Evolutionary conservation across 2,329 filamentous ascomycete species (phyloP).

Genomic region (Albophoma yamanashiensis): DNA sequence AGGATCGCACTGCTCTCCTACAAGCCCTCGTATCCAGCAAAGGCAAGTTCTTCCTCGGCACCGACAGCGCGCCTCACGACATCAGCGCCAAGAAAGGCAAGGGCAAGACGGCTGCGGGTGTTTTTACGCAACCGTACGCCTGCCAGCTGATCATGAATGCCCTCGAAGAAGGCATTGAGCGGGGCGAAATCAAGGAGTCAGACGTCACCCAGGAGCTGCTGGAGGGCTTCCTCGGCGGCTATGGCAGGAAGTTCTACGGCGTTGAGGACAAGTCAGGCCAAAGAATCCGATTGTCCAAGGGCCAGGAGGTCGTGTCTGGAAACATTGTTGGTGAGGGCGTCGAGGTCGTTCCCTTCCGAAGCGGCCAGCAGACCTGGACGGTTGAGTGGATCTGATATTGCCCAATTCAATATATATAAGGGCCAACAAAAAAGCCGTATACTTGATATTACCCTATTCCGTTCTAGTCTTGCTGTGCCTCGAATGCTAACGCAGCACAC

Average conservation of each 20-base stretch:
- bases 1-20: constrained; percentile 43
- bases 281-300: not conserved
- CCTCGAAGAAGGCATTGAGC: constrained; percentile 49
- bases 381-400: not conserved
- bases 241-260: constrained; percentile 43
- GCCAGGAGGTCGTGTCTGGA: not conserved
- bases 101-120: constrained; percentile 55
- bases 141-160: constrained; percentile 51
- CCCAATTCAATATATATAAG: not conserved
- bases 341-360: constrained; percentile 1
- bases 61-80: constrained; percentile 55
- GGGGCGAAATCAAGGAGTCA: constrained; percentile 36
- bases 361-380: not conserved
- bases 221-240: constrained; percentile 41
- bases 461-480: not conserved
- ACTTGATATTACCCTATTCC: not conserved
- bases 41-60: constrained; percentile 57
- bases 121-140: constrained; percentile 69
- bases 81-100: constrained; percentile 42
- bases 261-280: not conserved
- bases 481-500: not conserved
- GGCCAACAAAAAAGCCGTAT: not conserved
- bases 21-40: constrained; percentile 48
- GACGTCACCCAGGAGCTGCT: constrained; percentile 46
- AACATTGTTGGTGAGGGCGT: not conserved